Percentiles rank a stretch among this genome's conserved stretches.
Conservation (phyloP, 176 grass and related monocot species). For the Cenchrus americanus region DNA sequence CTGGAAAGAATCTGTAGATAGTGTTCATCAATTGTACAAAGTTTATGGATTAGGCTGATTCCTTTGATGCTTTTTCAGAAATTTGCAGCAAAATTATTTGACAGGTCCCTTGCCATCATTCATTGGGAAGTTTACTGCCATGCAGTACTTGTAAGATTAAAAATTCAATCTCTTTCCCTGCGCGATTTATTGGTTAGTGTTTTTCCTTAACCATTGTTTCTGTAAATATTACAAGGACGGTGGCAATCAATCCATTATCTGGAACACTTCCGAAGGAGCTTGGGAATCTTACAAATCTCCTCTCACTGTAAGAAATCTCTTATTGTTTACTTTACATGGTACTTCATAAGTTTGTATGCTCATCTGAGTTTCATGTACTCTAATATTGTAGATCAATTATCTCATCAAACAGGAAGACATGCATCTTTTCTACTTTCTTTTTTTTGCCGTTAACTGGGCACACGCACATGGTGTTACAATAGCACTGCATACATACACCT, state of each 20-base stretch:
- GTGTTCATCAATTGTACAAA: too few relatives aligned
- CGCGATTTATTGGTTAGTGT: background rate
- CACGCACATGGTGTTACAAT: too few relatives aligned
- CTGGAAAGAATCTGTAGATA: background rate
- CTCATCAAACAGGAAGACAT: background rate
- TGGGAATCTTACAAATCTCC: slow-evolving; percentile 60
- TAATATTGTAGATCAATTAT: background rate
- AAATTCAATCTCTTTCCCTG: background rate
- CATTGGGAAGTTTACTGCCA: slow-evolving; percentile 46
- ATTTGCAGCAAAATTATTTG: slow-evolving; percentile 56
- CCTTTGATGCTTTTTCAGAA: slow-evolving; percentile 34
- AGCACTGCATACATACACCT: too few relatives aligned
- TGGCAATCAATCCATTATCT: slow-evolving; percentile 63
- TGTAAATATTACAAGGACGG: background rate
- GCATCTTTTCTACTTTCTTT: background rate
- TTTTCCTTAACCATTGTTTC: slow-evolving; percentile 1
- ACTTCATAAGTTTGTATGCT: slow-evolving; percentile 18
- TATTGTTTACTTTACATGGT: background rate
- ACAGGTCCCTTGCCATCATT: slow-evolving; percentile 66
- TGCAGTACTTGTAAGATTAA: slow-evolving; percentile 59
- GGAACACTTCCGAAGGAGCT: slow-evolving; percentile 71
- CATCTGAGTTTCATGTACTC: background rate
- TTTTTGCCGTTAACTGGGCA: too few relatives aligned
- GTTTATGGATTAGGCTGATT: background rate
- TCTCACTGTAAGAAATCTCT: slow-evolving; percentile 46